Evolutionary conservation across 371 early-diverging fungal genomes (phyloP).

Genomic region (Mucor racemosus): DNA sequence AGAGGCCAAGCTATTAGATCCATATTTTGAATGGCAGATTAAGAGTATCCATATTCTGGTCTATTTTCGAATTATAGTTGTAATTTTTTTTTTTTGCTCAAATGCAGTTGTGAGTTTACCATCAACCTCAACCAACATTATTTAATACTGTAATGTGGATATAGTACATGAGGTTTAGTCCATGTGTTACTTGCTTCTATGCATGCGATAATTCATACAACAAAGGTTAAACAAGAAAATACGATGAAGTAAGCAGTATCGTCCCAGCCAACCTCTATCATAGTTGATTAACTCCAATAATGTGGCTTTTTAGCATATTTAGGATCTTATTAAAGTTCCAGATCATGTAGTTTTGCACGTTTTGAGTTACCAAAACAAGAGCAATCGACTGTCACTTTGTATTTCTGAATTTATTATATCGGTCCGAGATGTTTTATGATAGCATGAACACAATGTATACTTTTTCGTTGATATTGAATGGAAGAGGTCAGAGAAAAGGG

Average conservation of each 20-base stretch:
- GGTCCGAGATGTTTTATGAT: background rate
- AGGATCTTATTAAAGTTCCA: background rate
- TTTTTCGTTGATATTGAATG: background rate
- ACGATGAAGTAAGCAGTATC: background rate
- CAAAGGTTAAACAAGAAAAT: background rate
- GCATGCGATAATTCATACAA: background rate
- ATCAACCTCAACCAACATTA: no score
- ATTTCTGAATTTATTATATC: background rate
- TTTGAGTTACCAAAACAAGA: background rate
- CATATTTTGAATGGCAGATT: slow-evolving; percentile 12
- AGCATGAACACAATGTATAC: background rate
- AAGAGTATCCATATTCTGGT: slow-evolving; percentile 13
- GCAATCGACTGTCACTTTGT: background rate
- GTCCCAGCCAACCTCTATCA: background rate
- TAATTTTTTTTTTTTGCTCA: no score
- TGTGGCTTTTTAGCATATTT: background rate
- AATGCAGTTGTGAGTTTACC: no score
- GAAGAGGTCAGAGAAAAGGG: background rate
- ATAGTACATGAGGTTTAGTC: background rate
- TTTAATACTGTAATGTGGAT: background rate
- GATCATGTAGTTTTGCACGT: background rate
- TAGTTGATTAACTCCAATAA: background rate
- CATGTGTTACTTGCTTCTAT: background rate
- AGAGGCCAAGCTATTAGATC: slow-evolving; percentile 20
- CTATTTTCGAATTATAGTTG: no score